These are phyloP conservation scores for Hypocreales sp. DNA, from an alignment of 2,329 filamentous ascomycete species.

Conservation along the genomic window DNA sequence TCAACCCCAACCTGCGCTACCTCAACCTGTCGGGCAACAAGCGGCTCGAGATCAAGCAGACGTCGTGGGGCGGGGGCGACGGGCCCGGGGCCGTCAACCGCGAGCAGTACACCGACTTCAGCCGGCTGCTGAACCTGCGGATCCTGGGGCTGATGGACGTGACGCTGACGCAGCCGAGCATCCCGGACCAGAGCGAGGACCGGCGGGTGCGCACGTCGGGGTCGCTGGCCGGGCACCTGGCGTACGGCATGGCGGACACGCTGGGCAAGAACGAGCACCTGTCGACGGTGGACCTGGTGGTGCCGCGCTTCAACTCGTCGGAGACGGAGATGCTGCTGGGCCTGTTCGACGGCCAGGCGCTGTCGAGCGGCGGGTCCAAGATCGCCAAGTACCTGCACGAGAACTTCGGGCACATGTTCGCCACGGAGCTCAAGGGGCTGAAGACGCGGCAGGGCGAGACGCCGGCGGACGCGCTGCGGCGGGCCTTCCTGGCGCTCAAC, in stretches of 20 bases:
- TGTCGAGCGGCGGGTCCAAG: slow-evolving; percentile 81
- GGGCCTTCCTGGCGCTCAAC: slow-evolving; percentile 79
- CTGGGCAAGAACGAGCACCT: slow-evolving; percentile 86
- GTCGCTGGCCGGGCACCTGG: slow-evolving; percentile 77
- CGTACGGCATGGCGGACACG: slow-evolving; percentile 96
- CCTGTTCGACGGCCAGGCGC: slow-evolving; percentile 89
- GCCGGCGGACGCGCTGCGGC: slow-evolving; percentile 66
- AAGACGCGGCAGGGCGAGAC: slow-evolving; percentile 55
- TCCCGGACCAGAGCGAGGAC: slow-evolving; percentile 91
- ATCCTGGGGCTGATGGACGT: slow-evolving; percentile 96
- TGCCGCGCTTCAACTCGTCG: slow-evolving; percentile 78
- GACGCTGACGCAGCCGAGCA: slow-evolving; percentile 80
- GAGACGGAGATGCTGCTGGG: slow-evolving; percentile 84
- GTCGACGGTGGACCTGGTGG: slow-evolving; percentile 88
- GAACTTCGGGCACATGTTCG: slow-evolving; percentile 79
- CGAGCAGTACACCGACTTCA: slow-evolving; percentile 73
- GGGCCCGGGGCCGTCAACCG: slow-evolving; percentile 37
- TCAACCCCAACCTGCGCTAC: slow-evolving; percentile 88
- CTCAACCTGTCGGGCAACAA: slow-evolving; percentile 96
- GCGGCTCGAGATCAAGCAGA: slow-evolving; percentile 74
- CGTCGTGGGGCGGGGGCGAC: slow-evolving; percentile 26
- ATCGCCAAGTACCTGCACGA: slow-evolving; percentile 95
- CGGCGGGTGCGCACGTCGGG: slow-evolving; percentile 91
- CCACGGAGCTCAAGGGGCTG: slow-evolving; percentile 62
- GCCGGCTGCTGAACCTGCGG: slow-evolving; percentile 64